Evolutionary conservation across 345 rosid genomes (phyloP), one percentile per base, ranked within the genome.

Genomic region (Brassica nigra): DNA sequence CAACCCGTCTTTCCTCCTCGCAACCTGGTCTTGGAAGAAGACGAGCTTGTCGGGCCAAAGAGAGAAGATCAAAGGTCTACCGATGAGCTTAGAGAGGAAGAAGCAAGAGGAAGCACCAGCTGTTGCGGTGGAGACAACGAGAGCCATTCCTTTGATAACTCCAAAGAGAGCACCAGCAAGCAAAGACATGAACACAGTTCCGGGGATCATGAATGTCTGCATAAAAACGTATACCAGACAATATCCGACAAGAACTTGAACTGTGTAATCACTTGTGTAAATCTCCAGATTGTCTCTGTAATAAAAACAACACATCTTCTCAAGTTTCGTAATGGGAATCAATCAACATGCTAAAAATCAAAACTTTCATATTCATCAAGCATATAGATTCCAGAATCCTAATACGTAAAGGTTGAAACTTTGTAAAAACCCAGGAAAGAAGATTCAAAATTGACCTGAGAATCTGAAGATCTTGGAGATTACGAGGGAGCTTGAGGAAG

Each of bases 201-300:
- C 95, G 0, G 97, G 99, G 47, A 95, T 91, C 97, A 95, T 91
- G 82, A 92, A 95, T 23, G 99, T 95, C 78, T 95, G 97, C 97
- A 95, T 92, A 84, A 89, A 92, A 33, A 95, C 89, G 59, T 91
- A 95, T 34, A 95, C 93, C 34, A 87, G 62, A 74, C 91, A 88
- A 84, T 95, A 95, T 4, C 97, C 97, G 23, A 91, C 86, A 80
- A 92, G 84, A 39, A 95, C 97, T 80, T 92, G 97, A 36, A 86
- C 52, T 1, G 97, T 91, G 76, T 95, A 92, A 86, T 95, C 97
- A 82, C 90, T 91, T 58, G 97, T 90, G 86, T 95, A 95, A 33
- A 71, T 84, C 86, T 92, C 99, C 20, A 95, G 92, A 80, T 91
- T 86, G 84, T 89, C 95, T 81, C 99, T 92, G 83, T 86, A 54